Conservation (phyloP, 177 flowering plant species). For the Vitis hybrid region DNA sequence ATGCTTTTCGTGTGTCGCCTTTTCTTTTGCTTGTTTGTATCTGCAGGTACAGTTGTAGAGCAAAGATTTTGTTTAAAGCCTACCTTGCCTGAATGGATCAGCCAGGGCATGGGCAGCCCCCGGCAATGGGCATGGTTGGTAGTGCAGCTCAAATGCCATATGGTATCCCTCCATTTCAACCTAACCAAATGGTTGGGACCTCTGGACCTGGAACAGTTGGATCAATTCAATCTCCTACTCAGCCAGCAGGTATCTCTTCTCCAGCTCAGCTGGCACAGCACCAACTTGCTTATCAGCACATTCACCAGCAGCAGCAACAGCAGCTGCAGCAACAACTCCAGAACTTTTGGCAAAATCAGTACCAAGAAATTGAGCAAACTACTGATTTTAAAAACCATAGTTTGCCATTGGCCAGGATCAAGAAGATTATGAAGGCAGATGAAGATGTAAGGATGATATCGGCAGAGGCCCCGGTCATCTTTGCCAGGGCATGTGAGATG, state of each 20-base stretch:
- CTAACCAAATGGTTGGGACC: slow-evolving; percentile 31
- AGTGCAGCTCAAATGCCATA: slow-evolving; percentile 35
- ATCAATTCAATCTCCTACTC: slow-evolving; percentile 24
- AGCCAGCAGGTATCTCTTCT: slow-evolving; percentile 23
- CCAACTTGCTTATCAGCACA: slow-evolving; percentile 64
- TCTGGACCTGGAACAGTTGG: slow-evolving; percentile 21
- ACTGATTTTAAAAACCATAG: slow-evolving; percentile 77
- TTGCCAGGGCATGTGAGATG: slow-evolving; percentile 87
- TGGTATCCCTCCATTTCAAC: slow-evolving; percentile 27
- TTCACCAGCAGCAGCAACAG: slow-evolving; percentile 65
- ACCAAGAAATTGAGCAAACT: slow-evolving; percentile 65
- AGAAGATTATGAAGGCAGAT: slow-evolving; percentile 86
- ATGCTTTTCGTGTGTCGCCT: not conserved
- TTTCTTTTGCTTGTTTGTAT: not conserved
- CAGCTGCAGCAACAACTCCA: slow-evolving; percentile 68
- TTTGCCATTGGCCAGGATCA: slow-evolving; percentile 76
- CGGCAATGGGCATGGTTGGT: slow-evolving; percentile 29
- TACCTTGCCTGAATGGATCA: slow-evolving; percentile 28
- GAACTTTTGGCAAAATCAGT: slow-evolving; percentile 65
- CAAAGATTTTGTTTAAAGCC: slow-evolving; percentile 1
- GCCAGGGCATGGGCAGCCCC: slow-evolving; percentile 42
- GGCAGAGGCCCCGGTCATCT: slow-evolving; percentile 78
- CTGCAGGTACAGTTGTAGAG: not conserved
- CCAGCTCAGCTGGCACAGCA: slow-evolving; percentile 57
- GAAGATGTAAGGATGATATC: slow-evolving; percentile 87